Base-by-base conservation (phyloP, 139 green algal species). In the Chlamydomonas applanata region DNA sequence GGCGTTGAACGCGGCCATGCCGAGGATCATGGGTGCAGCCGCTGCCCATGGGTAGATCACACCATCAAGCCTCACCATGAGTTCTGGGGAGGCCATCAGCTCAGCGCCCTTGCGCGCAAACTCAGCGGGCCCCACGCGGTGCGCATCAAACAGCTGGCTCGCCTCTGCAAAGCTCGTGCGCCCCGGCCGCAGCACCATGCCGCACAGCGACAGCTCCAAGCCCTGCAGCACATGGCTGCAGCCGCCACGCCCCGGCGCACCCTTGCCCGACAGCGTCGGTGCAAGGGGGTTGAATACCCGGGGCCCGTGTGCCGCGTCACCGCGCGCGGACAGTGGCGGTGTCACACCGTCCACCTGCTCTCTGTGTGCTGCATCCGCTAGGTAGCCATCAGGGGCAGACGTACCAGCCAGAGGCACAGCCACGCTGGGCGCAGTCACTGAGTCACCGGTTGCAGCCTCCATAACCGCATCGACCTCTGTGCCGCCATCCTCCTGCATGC, bases 131-230 rank as follows among this genome's bases (percentile, higher is more conserved):
- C 1, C 34, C 20, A 91, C 53, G 0, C 69, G 61, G 63, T 78
- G 44, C 25, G 56, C 56, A 35, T 90, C 76, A 82, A 91, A 93
- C 35, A 86, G 32, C 40, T 52, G 35, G 34, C 52, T 25, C 4
- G 82, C 86, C 72, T 86, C 79, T 25, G 20, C 46, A 24, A 74
- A 59, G n/a, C 69, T 16, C 79, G 87, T 87, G 20, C 11, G 40
- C 40, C 61, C 76, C 1, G 61, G 62, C 7, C 57, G 54, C 57
- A 96, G 71, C 45, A 78, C 57, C 49, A 61, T 29, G 1, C 79
- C 86, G 75, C 89, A 94, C 30, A 91, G 49, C n/a, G 88, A 92
- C 66, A 96, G 64, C 81, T 91, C 74, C 5, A 92, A 46, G 24
- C 73, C 85, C 35, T 66, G 73, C 63, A 54, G 63, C 63, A 49